A percentile compares a stretch with the other conserved stretches of the same genome.
These are phyloP conservation scores for Chlamydomonas asymmetrica DNA, from an alignment of 139 green algal genomes.

Conservation along the genomic window DNA sequence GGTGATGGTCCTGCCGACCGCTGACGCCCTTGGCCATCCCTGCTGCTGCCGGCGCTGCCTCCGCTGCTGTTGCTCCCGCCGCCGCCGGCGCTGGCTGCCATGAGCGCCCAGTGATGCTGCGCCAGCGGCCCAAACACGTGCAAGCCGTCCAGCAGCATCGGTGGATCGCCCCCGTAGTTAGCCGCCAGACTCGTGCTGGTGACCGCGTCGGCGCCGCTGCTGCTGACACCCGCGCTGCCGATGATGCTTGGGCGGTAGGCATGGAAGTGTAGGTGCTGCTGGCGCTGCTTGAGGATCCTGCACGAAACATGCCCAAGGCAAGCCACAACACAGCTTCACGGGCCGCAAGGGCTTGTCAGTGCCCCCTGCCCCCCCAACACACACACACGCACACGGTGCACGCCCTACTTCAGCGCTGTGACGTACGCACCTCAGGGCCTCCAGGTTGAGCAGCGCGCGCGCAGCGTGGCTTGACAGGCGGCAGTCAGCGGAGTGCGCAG, in stretches of 20 bases:
- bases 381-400: no score
- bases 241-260: no score
- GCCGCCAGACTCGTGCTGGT: background rate
- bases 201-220: conserved; percentile 21
- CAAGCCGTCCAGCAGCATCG: conserved; percentile 22
- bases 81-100: background rate
- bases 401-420: no score
- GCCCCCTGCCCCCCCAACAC: no score
- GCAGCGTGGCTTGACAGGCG: conserved; percentile 65
- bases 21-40: background rate
- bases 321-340: no score
- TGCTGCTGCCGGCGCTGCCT: conserved; percentile 14
- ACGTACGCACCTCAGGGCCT: conserved; percentile 19
- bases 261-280: background rate
- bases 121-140: conserved; percentile 13
- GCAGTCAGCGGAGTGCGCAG: conserved; percentile 54
- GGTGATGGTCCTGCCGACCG: background rate
- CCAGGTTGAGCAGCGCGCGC: conserved; percentile 66
- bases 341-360: no score
- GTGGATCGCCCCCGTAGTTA: conserved; percentile 12
- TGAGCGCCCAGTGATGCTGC: conserved; percentile 60
- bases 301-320: no score
- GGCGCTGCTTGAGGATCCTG: no score
- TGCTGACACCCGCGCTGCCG: background rate
- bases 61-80: background rate